Evolutionary conservation across 352 stramenopile species (phyloP).

Genomic region (Hyaloperonospora arabidopsidis): DNA sequence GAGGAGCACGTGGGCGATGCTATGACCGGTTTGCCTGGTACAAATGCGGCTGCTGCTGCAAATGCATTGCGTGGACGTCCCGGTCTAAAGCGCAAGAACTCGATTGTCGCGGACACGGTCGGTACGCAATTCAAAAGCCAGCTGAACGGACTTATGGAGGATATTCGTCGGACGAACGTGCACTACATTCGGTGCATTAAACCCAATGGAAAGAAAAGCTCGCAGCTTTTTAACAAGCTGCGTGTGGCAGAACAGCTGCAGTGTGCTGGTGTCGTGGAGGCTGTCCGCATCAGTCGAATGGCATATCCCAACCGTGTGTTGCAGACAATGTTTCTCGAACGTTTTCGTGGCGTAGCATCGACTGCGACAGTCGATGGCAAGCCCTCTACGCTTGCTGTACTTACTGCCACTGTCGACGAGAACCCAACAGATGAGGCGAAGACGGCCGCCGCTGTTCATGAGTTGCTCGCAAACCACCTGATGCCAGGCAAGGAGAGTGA

Average conservation of each 20-base stretch:
- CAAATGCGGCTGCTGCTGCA: conserved; percentile 10
- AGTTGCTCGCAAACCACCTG: conserved; percentile 53
- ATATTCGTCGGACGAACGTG: conserved; percentile 90
- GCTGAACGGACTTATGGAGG: conserved; percentile 18
- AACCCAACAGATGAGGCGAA: conserved; percentile 29
- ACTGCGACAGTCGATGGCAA: conserved; percentile 16
- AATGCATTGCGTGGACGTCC: conserved; percentile 25
- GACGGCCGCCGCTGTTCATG: conserved; percentile 35
- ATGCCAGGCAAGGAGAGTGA: conserved; percentile 51
- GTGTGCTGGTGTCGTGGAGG: conserved; percentile 97
- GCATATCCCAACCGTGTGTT: conserved; percentile 96
- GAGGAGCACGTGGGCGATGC: conserved; percentile 53
- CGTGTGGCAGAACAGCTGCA: conserved; percentile 93
- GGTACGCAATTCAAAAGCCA: conserved; percentile 83
- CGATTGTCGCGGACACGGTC: conserved; percentile 76
- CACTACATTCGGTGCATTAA: conserved; percentile 99
- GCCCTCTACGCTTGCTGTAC: conserved; percentile 28
- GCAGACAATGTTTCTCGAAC: conserved; percentile 82
- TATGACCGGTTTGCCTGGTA: conserved; percentile 34
- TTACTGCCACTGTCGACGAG: conserved; percentile 30
- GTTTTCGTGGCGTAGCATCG: conserved; percentile 64
- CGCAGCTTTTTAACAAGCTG: conserved; percentile 80
- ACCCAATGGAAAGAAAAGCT: conserved; percentile 94
- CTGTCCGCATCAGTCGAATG: conserved; percentile 94
- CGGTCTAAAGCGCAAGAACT: conserved; percentile 65